Conservation (phyloP, 768 basidiomycete genomes). For the Mycena metata region DNA sequence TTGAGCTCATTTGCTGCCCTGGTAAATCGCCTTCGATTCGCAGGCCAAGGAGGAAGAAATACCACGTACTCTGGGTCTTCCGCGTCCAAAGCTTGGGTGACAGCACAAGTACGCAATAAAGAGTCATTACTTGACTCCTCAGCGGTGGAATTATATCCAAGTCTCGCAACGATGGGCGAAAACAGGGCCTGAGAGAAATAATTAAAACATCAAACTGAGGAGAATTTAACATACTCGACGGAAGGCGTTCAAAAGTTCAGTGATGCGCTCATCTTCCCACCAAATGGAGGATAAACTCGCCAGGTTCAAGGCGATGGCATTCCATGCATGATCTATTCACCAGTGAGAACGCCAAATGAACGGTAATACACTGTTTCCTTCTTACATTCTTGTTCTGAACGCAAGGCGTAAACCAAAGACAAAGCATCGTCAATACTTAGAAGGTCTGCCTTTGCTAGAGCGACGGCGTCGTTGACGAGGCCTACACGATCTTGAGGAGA, state of each 20-base stretch:
- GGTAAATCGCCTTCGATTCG: slow-evolving; percentile 2
- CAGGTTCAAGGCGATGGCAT: slow-evolving; percentile 62
- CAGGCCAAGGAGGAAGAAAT: slow-evolving; percentile 14
- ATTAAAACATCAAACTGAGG: neutral
- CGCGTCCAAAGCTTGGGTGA: slow-evolving; percentile 59
- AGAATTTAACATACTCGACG: slow-evolving; percentile 48
- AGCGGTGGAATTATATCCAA: slow-evolving; percentile 70
- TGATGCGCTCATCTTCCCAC: slow-evolving; percentile 71
- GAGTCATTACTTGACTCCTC: slow-evolving; percentile 59
- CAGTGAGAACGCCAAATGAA: slow-evolving; percentile 5
- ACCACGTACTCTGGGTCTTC: slow-evolving; percentile 55
- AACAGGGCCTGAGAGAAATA: slow-evolving; percentile 54
- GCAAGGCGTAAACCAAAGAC: slow-evolving; percentile 65
- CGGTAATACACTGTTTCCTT: slow-evolving; percentile 20
- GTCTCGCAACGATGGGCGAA: slow-evolving; percentile 67
- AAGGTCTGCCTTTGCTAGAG: slow-evolving; percentile 76
- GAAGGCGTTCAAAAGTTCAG: slow-evolving; percentile 57
- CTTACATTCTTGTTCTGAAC: slow-evolving; percentile 70
- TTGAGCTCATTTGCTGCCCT: slow-evolving; percentile 70
- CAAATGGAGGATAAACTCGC: slow-evolving; percentile 63
- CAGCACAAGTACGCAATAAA: slow-evolving; percentile 72
- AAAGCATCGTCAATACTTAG: slow-evolving; percentile 70
- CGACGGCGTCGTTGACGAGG: slow-evolving; percentile 73
- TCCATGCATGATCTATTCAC: slow-evolving; percentile 70
- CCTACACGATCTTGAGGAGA: slow-evolving; percentile 78